Percentiles rank a stretch among this genome's conserved stretches.
These are phyloP conservation scores for Excoecaria cochinchinensis DNA, from an alignment of 345 rosid genomes.

Conservation along the genomic window DNA sequence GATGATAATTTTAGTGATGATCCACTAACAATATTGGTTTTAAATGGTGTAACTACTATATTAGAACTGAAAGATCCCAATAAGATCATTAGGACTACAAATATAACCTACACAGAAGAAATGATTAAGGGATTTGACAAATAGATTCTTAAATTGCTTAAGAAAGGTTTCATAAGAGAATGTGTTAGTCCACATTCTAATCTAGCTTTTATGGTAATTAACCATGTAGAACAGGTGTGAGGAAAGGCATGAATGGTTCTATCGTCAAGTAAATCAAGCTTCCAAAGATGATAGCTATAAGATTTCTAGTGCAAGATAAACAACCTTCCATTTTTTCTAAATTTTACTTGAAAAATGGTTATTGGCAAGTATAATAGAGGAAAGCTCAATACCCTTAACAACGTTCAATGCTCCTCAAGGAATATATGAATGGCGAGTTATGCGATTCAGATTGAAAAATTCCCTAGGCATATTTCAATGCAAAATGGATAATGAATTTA, in stretches of 20 bases:
- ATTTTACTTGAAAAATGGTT: not conserved
- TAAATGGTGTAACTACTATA: not conserved
- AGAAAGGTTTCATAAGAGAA: not conserved
- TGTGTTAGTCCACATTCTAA: not conserved
- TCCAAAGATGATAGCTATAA: not conserved
- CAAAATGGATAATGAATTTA: not conserved
- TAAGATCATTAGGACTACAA: not conserved
- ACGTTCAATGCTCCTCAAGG: not conserved
- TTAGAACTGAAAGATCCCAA: not conserved
- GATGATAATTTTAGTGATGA: not conserved
- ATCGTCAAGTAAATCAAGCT: not conserved
- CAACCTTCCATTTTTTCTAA: not conserved
- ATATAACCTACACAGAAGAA: not conserved
- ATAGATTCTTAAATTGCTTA: not conserved
- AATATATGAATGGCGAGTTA: not conserved
- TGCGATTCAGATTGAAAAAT: not conserved
- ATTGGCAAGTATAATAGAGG: not conserved
- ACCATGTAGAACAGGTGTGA: not conserved
- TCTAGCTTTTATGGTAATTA: not conserved
- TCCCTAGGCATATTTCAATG: not conserved
- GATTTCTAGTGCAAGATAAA: not conserved
- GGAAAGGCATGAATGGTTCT: not conserved
- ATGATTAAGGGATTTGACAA: slow-evolving; percentile 6
- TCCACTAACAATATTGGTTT: not conserved
- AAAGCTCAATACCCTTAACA: not conserved